phyloP scores from a whole-genome alignment of 306 rosid genomes.

The Vigna trinervia region DNA sequence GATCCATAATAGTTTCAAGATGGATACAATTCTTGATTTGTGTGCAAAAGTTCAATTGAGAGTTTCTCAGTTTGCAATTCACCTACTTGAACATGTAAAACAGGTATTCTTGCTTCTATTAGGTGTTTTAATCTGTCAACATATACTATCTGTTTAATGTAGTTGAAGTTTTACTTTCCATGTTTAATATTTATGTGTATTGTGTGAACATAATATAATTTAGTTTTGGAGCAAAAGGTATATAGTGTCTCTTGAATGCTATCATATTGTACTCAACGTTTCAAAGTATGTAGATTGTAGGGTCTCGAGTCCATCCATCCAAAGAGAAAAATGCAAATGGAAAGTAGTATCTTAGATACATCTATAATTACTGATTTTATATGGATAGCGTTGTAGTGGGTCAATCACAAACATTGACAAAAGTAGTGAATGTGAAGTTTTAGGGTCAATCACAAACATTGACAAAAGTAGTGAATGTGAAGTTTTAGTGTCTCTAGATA shows the following conservation, averaged over 20 bases:
- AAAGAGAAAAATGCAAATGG: conserved; percentile 20
- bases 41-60: conserved; percentile 72
- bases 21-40: conserved; percentile 52
- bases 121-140: conserved; percentile 35
- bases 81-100: conserved; percentile 71
- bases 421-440: conserved; percentile 26
- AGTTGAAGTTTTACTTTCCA: conserved; percentile 20
- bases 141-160: conserved; percentile 16
- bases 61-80: conserved; percentile 70
- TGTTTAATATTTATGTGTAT: conserved; percentile 27
- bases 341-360: conserved; percentile 31
- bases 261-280: conserved; percentile 24
- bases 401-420: conserved; percentile 40
- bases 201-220: conserved; percentile 9
- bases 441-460: conserved; percentile 39
- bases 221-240: conserved; percentile 12
- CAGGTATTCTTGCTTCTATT: conserved; percentile 63
- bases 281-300: conserved; percentile 10
- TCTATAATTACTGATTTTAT: conserved; percentile 24
- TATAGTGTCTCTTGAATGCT: conserved; percentile 1
- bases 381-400: not conserved
- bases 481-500: conserved; percentile 32
- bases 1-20: conserved; percentile 65
- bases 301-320: conserved; percentile 19
- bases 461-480: conserved; percentile 32